Conservation (phyloP, 495 filamentous ascomycete genomes). For the Hypomontagnella monticulosa region DNA sequence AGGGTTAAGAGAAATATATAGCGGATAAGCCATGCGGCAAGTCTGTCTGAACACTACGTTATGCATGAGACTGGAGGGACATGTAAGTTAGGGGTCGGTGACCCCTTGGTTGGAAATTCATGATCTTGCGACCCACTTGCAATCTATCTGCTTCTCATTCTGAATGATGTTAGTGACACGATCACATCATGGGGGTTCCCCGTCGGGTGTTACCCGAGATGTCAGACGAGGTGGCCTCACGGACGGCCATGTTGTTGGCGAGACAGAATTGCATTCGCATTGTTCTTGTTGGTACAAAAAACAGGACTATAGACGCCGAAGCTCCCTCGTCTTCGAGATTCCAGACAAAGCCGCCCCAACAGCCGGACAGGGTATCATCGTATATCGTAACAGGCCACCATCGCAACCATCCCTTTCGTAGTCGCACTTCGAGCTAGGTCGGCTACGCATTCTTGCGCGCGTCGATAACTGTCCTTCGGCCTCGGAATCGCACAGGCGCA, state of each 20-base stretch:
- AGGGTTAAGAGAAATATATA: too few species aligned
- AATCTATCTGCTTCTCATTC: background rate
- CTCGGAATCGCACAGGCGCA: background rate
- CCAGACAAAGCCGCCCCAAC: constrained; percentile 5
- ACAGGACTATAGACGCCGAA: constrained; percentile 8
- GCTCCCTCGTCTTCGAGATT: constrained; percentile 7
- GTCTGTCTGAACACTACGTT: too few species aligned
- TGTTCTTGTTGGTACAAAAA: constrained; percentile 24
- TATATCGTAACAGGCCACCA: constrained; percentile 27
- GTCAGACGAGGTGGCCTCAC: background rate
- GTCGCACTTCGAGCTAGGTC: background rate
- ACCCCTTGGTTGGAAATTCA: background rate
- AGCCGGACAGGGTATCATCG: constrained; percentile 30
- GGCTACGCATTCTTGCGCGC: background rate
- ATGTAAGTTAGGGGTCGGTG: too few species aligned
- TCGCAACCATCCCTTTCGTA: constrained; percentile 5
- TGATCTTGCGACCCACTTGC: background rate
- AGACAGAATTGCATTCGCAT: constrained; percentile 11
- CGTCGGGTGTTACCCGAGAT: background rate
- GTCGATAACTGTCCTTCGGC: background rate
- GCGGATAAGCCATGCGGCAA: too few species aligned
- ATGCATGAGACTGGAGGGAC: too few species aligned
- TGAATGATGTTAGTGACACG: background rate
- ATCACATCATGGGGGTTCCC: background rate
- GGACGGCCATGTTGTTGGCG: background rate